phyloP scores from a whole-genome alignment of 2,329 filamentous ascomycete genomes.

The Plectosphaerella plurivora region DNA sequence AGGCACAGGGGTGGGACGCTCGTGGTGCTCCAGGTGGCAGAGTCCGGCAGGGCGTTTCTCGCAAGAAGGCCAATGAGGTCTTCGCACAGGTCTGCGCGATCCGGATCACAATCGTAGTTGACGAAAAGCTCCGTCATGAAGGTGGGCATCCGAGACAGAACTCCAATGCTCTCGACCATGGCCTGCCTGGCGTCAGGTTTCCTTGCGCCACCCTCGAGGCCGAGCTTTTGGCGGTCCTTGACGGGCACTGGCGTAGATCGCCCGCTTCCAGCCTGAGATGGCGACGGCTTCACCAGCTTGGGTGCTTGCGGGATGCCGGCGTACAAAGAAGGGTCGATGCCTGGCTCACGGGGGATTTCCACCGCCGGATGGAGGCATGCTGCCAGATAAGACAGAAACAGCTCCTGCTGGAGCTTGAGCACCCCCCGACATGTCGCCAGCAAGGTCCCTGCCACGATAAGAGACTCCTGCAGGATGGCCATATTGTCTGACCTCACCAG shows the following conservation, averaged over 20 bases:
- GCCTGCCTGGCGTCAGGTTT: conserved; percentile 95
- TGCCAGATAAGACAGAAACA: conserved; percentile 91
- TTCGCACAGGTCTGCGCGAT: conserved; percentile 87
- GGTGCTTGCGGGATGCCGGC: conserved; percentile 89
- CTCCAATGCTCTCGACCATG: conserved; percentile 96
- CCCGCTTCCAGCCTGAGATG: conserved; percentile 72
- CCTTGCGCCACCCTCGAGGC: conserved; percentile 83
- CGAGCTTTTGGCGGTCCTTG: conserved; percentile 87
- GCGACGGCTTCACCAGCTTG: conserved; percentile 73
- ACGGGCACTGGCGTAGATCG: conserved; percentile 86
- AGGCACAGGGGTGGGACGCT: conserved; percentile 94
- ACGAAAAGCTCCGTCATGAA: conserved; percentile 95
- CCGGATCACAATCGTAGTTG: conserved; percentile 95
- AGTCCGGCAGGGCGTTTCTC: conserved; percentile 89
- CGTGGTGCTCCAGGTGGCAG: conserved; percentile 97
- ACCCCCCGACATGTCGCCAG: conserved; percentile 86
- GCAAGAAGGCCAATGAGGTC: conserved; percentile 92
- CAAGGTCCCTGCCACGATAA: conserved; percentile 87
- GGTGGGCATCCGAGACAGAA: conserved; percentile 84
- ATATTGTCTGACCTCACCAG: conserved; percentile 95
- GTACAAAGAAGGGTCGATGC: conserved; percentile 88
- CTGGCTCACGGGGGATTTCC: conserved; percentile 84
- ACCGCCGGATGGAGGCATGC: conserved; percentile 92
- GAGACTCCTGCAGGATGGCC: conserved; percentile 85
- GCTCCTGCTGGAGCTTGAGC: conserved; percentile 91